Evolutionary conservation across 2,329 filamentous ascomycete species (phyloP), one percentile per base, ranked within the genome.

Genomic region (Ramularia endophylla): DNA sequence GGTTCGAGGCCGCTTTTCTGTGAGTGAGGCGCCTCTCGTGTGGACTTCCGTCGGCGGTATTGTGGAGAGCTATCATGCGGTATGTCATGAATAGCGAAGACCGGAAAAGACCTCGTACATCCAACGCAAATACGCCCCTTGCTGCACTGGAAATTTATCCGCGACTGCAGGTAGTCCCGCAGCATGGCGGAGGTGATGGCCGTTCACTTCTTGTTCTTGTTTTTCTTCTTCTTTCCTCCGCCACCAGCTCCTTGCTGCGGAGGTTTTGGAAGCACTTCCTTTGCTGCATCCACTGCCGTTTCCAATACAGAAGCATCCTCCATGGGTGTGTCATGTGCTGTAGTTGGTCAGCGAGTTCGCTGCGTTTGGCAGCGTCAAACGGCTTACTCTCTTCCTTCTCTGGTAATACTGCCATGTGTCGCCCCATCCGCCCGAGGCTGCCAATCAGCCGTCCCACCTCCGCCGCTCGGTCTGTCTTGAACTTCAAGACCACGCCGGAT

Each of bases 391-490:
- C 67, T 29, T 54, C 50, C 27, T 60, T 58, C 45, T 69, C 65
- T 7, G 69, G 68, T 46, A 72, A 50, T 9, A 67, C 70, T 9
- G 70, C 76, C 66, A 79, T 78, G 5, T 72, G 67, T 40, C 80
- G 74, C n/a, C 83, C 87, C 52, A 95, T 65, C 43, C 78, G 75
- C 1, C 87, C 88, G 48, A 98, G 65, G 31, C 82, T 78, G 38
- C 80, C 78, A 43, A 98, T 78, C 56, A 98, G 68, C 19, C 92
- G 74, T 17, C 84, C 83, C 8, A 98, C 88, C 67, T 97, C 90
- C 15, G 87, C 86, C 15, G 85, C 87, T 67, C 95, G 94, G 61
- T 83, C 83, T 27, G 92, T 98, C 61, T 79, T 77, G 72, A 95
- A 97, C 68, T 95, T 94, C 49, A 98, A 75, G 47, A 83, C 83